A percentile compares a stretch with the other conserved stretches of the same genome.
Conservation (phyloP, 768 basidiomycete species). For the Tylopilus balloui region DNA sequence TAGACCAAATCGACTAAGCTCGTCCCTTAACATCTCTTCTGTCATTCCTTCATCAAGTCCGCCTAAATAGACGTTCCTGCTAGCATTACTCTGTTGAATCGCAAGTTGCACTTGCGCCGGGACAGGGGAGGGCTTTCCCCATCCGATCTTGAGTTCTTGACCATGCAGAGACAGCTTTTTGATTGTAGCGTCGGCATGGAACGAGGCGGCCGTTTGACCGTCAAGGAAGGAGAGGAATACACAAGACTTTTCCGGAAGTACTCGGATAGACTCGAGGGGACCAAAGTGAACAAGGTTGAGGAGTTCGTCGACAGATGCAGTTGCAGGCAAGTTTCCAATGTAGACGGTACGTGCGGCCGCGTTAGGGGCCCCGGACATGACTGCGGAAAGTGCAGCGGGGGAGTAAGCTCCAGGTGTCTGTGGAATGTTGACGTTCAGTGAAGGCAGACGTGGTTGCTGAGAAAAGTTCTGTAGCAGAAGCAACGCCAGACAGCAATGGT, state of each 20-base stretch:
- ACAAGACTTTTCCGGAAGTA: conserved; percentile 94
- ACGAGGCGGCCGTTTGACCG: conserved; percentile 86
- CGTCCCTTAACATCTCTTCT: conserved; percentile 89
- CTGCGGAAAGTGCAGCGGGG: conserved; percentile 72
- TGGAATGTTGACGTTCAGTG: conserved; percentile 64
- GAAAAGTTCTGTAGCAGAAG: conserved; percentile 37
- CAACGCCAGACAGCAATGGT: background rate
- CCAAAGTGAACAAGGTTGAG: conserved; percentile 98
- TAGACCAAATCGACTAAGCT: conserved; percentile 86
- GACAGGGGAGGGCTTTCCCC: conserved; percentile 93
- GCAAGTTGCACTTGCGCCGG: conserved; percentile 82
- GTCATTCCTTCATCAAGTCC: conserved; percentile 87
- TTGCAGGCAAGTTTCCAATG: conserved; percentile 91
- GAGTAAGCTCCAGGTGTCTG: conserved; percentile 71
- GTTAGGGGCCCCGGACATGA: conserved; percentile 56
- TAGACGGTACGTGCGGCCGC: conserved; percentile 87
- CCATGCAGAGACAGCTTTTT: conserved; percentile 92
- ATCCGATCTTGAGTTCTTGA: conserved; percentile 97
- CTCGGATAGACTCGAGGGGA: conserved; percentile 89
- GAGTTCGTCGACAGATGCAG: conserved; percentile 95
- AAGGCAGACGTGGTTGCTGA: conserved; percentile 52
- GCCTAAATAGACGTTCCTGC: conserved; percentile 94
- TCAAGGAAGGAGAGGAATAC: conserved; percentile 99
- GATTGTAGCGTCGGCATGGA: conserved; percentile 94
- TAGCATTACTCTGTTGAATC: conserved; percentile 89